phyloP scores from a whole-genome alignment of 176 grass and related monocot genomes.

The Carex myosuroides region DNA sequence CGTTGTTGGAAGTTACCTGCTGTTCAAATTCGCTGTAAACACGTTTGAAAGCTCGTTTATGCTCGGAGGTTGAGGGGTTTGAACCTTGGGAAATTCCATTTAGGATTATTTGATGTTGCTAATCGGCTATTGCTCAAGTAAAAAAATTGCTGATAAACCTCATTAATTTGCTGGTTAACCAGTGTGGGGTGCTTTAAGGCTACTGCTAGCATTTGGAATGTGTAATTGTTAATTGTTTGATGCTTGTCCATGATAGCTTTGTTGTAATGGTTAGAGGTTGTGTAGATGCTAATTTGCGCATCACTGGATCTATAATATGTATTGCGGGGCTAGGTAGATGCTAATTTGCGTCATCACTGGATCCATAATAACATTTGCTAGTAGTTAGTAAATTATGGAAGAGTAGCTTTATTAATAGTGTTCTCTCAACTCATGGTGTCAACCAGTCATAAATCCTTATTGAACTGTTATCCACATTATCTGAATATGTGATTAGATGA shows the following conservation, averaged over 20 bases:
- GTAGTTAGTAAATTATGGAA: background rate
- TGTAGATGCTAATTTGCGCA: background rate
- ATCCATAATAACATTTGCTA: background rate
- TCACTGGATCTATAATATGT: background rate
- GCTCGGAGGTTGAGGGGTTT: background rate
- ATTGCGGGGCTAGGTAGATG: background rate
- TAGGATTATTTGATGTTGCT: background rate
- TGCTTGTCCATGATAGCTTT: background rate
- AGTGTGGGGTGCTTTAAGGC: background rate
- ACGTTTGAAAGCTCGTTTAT: background rate
- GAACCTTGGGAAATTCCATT: background rate
- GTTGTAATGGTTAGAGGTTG: background rate
- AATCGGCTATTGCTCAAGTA: background rate
- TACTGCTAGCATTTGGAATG: background rate
- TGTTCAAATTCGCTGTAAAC: background rate
- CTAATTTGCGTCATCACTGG: background rate
- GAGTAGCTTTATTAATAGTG: background rate
- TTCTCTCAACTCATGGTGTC: background rate
- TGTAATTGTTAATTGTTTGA: background rate
- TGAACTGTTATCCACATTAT: background rate
- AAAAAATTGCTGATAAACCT: background rate
- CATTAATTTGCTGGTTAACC: background rate
- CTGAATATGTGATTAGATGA: background rate
- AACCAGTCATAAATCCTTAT: background rate
- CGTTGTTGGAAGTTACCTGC: background rate